phyloP scores from a whole-genome alignment of 2,329 filamentous ascomycete species.

The Aureobasidium lini region DNA sequence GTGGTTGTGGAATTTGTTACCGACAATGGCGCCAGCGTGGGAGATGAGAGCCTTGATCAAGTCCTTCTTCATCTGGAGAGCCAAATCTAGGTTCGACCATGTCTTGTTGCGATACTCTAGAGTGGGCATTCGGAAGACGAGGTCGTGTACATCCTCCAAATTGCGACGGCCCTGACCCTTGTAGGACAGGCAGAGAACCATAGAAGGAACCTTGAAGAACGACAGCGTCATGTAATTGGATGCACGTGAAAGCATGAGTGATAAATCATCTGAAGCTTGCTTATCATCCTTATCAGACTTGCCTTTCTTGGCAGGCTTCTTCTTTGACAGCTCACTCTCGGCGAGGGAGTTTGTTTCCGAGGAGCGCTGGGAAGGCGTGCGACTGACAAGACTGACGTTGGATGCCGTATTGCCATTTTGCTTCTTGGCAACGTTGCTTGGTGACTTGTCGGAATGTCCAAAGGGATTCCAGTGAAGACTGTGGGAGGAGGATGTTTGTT shows the following conservation, averaged over 20 bases:
- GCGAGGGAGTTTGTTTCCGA: constrained; percentile 18
- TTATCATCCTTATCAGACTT: constrained; percentile 53
- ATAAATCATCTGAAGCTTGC: constrained; percentile 67
- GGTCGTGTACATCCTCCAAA: constrained; percentile 92
- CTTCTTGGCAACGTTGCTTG: constrained; percentile 15
- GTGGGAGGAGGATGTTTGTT: constrained; percentile 10
- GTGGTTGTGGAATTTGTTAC: constrained; percentile 92
- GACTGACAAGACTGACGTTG: constrained; percentile 21
- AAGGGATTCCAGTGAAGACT: constrained; percentile 36
- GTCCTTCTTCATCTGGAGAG: constrained; percentile 85
- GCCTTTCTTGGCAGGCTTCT: constrained; percentile 28
- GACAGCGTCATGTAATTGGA: constrained; percentile 97
- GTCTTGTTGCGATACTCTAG: constrained; percentile 98
- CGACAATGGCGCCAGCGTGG: constrained; percentile 91
- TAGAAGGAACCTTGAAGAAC: constrained; percentile 89
- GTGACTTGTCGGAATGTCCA: constrained; percentile 31
- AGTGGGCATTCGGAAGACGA: constrained; percentile 90
- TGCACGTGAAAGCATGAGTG: constrained; percentile 91
- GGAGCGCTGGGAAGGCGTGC: constrained; percentile 27
- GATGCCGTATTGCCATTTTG: constrained; percentile 19
- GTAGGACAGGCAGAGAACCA: constrained; percentile 92
- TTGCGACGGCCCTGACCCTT: constrained; percentile 95
- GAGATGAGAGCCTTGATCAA: constrained; percentile 90
- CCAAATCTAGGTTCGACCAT: constrained; percentile 95
- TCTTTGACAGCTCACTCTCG: constrained; percentile 20